Evolutionary conservation across 768 basidiomycete genomes (phyloP).

Genomic region (Cystofilobasidium capitatum): DNA sequence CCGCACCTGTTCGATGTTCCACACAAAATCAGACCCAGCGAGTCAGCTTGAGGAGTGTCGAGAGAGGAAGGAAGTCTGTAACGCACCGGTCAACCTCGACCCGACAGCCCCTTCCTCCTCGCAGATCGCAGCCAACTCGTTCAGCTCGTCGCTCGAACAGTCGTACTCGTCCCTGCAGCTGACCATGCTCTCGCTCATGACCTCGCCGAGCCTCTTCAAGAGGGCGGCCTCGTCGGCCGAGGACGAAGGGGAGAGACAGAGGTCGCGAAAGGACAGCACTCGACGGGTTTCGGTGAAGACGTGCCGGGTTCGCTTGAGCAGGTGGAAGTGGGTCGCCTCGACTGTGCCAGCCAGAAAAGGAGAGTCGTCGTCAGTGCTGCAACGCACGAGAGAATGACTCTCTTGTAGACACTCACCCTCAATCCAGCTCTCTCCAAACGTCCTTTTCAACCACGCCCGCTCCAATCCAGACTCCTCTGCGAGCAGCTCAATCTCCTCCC

Average conservation of each 20-base stretch:
- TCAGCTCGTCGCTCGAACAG: conserved; percentile 69
- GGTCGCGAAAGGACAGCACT: conserved; percentile 64
- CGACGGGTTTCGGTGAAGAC: conserved; percentile 70
- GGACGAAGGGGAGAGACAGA: conserved; percentile 47
- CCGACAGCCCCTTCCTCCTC: conserved; percentile 65
- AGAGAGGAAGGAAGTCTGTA: neutral
- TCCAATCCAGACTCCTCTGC: conserved; percentile 50
- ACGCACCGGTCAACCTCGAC: conserved; percentile 67
- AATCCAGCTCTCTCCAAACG: conserved; percentile 63
- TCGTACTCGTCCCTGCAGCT: conserved; percentile 63
- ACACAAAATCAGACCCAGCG: neutral
- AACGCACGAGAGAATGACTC: neutral
- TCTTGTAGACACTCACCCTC: conserved; percentile 55
- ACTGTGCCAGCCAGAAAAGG: conserved; percentile 43
- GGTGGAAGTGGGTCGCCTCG: conserved; percentile 67
- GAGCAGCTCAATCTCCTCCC: conserved; percentile 54
- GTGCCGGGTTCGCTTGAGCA: conserved; percentile 73
- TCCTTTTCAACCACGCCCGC: conserved; percentile 50
- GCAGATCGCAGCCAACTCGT: conserved; percentile 58
- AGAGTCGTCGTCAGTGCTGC: neutral
- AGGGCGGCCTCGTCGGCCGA: conserved; percentile 31
- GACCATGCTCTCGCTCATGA: conserved; percentile 71
- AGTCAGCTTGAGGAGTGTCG: neutral
- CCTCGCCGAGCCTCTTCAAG: conserved; percentile 51
- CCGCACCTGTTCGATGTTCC: conserved; percentile 51